phyloP scores from a whole-genome alignment of 768 basidiomycete species.

The Sistotremastrum niveocremeum region DNA sequence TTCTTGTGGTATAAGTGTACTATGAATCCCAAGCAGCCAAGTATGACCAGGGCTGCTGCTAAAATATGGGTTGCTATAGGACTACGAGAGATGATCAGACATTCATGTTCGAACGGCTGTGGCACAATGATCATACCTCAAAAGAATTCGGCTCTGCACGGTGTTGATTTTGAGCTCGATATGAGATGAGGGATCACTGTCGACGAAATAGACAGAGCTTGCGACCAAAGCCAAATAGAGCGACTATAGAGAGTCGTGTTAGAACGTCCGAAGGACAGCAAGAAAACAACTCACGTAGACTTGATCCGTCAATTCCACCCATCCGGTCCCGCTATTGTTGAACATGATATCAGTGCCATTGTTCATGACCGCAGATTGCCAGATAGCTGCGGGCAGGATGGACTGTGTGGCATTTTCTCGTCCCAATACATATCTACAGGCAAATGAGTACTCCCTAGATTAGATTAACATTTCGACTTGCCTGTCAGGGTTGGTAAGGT shows the following conservation, averaged over 20 bases:
- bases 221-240: slow-evolving; percentile 38
- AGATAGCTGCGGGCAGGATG: slow-evolving; percentile 38
- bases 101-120: background rate
- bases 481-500: slow-evolving; percentile 26
- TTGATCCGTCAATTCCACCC: slow-evolving; percentile 16
- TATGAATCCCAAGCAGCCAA: slow-evolving; percentile 29
- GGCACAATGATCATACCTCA: slow-evolving; percentile 24
- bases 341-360: slow-evolving; percentile 22
- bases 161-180: slow-evolving; percentile 30
- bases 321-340: slow-evolving; percentile 21
- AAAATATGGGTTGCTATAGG: slow-evolving; percentile 31
- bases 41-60: slow-evolving; percentile 26
- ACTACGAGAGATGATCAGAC: slow-evolving; percentile 14
- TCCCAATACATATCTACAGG: slow-evolving; percentile 19
- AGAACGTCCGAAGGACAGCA: background rate
- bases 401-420: slow-evolving; percentile 31
- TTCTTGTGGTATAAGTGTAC: slow-evolving; percentile 34
- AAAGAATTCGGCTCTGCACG: slow-evolving; percentile 31
- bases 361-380: slow-evolving; percentile 29
- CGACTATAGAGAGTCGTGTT: slow-evolving; percentile 15
- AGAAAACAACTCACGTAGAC: slow-evolving; percentile 32
- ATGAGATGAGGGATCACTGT: slow-evolving; percentile 5
- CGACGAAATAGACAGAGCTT: slow-evolving; percentile 36
- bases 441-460: background rate
- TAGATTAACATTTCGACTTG: background rate